These are phyloP conservation scores for Epichloe sp. DNA, from an alignment of 2,329 filamentous ascomycete species.

Conservation along the genomic window DNA sequence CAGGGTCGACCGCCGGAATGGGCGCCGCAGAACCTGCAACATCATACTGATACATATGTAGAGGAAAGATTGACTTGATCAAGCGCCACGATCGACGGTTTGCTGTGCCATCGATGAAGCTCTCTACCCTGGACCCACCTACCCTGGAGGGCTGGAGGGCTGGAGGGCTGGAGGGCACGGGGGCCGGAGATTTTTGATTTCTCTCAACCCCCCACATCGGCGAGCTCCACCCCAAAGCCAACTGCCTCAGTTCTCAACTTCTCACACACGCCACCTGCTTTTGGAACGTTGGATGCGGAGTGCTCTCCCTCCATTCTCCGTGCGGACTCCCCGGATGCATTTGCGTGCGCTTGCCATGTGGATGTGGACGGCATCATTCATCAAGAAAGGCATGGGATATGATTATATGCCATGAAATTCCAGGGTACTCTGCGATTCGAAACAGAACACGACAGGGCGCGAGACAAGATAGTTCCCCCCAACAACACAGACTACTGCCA, in stretches of 20 bases:
- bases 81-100: conserved; percentile 1
- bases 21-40: not conserved
- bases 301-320: too few relatives aligned
- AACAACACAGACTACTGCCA: not conserved
- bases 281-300: too few relatives aligned
- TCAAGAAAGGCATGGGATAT: too few relatives aligned
- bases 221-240: not conserved
- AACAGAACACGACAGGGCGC: not conserved
- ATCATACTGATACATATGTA: not conserved
- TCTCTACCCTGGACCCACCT: not conserved
- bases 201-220: not conserved
- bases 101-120: conserved; percentile 5
- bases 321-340: too few relatives aligned
- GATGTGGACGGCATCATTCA: too few relatives aligned
- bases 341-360: too few relatives aligned
- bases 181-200: not conserved
- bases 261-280: not conserved
- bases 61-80: too few relatives aligned
- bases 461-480: not conserved
- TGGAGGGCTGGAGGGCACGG: not conserved
- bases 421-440: too few relatives aligned
- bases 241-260: not conserved
- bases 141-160: not conserved
- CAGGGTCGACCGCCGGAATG: not conserved
- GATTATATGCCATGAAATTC: too few relatives aligned